Evolutionary conservation across 148 eudicot genomes (phyloP).

Genomic region (Cornus kousa): DNA sequence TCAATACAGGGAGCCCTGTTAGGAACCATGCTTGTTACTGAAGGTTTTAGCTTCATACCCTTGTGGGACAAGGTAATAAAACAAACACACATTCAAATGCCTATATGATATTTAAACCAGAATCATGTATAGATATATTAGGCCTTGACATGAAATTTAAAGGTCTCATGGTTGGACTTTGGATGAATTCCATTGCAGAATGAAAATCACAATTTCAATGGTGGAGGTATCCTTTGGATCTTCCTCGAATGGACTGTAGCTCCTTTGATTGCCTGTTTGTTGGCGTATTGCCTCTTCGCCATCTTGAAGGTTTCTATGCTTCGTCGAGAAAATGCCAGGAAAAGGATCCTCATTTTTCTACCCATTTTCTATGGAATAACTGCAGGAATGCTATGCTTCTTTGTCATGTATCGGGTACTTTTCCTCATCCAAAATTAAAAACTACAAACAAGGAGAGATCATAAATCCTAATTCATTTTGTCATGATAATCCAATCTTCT

Average conservation of each 20-base stretch:
- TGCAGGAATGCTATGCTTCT: conserved; percentile 8
- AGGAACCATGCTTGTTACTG: conserved; percentile 15
- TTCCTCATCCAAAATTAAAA: background rate
- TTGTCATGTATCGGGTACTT: background rate
- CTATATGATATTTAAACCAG: background rate
- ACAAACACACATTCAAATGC: background rate
- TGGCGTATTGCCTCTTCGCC: background rate
- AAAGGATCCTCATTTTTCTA: background rate
- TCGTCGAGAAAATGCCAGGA: background rate
- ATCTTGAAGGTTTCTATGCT: background rate
- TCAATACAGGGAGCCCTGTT: conserved; percentile 15
- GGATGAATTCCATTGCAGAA: background rate
- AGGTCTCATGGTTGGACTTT: background rate
- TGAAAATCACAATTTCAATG: conserved; percentile 11
- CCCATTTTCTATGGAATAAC: conserved; percentile 1
- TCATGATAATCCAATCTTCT: background rate
- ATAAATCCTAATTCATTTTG: background rate
- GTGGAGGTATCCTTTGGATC: conserved; percentile 1
- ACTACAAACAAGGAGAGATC: no score
- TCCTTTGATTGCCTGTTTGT: background rate
- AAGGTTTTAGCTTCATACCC: conserved; percentile 8
- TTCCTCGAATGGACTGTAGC: conserved; percentile 5
- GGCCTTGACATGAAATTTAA: background rate
- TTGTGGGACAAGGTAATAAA: conserved; percentile 12
- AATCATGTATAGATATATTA: background rate